These are phyloP conservation scores for Phytophthora europaea DNA, from an alignment of 352 stramenopile genomes.

Conservation along the genomic window DNA sequence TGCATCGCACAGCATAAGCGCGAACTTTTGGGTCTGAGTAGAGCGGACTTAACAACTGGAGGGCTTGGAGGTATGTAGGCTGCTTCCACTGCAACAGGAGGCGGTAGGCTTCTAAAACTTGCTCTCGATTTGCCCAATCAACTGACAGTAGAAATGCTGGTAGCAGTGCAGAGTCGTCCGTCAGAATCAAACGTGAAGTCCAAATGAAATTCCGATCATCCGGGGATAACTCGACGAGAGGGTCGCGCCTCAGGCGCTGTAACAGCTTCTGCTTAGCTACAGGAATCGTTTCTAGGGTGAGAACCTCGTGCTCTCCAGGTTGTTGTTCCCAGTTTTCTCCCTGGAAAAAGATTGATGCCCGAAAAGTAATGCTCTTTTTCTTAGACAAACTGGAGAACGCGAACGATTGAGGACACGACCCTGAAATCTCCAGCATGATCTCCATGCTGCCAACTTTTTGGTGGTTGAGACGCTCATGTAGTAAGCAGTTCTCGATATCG, in stretches of 20 bases:
- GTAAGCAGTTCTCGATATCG: constrained; percentile 81
- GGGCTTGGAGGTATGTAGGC: constrained; percentile 84
- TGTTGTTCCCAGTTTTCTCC: constrained; percentile 5
- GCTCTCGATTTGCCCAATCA: constrained; percentile 80
- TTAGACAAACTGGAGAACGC: constrained; percentile 69
- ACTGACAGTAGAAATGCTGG: constrained; percentile 89
- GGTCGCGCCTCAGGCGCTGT: constrained; percentile 65
- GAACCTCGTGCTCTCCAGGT: constrained; percentile 13
- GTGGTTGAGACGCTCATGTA: constrained; percentile 41
- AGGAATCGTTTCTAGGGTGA: constrained; percentile 40
- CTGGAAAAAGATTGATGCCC: constrained; percentile 79
- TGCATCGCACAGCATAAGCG: constrained; percentile 92
- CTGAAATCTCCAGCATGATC: constrained; percentile 60
- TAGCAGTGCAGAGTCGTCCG: constrained; percentile 77
- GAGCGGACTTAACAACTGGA: constrained; percentile 88
- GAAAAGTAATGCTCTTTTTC: constrained; percentile 68
- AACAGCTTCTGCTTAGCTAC: constrained; percentile 58
- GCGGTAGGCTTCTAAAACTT: constrained; percentile 86
- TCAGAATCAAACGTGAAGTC: constrained; percentile 66
- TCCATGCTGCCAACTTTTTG: constrained; percentile 53
- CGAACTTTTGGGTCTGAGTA: constrained; percentile 94
- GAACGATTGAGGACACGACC: constrained; percentile 50
- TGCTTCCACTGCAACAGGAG: constrained; percentile 83
- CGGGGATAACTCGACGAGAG: constrained; percentile 63
- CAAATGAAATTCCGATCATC: constrained; percentile 82